phyloP scores from a whole-genome alignment of 805 yeast species.

The Candida tammaniensis region DNA sequence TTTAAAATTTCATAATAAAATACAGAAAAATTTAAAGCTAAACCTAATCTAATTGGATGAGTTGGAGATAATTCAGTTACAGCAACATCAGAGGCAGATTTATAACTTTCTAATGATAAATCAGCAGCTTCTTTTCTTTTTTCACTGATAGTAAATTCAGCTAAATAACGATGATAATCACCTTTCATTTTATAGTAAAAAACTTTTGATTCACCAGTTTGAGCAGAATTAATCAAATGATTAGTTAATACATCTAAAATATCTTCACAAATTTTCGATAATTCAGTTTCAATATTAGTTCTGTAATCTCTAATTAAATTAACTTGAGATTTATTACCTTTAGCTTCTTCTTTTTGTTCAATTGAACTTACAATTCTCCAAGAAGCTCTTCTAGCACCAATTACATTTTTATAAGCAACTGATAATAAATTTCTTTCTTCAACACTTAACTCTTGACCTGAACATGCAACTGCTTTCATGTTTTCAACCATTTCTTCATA shows the following conservation, averaged over 20 bases:
- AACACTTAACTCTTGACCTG: constrained; percentile 92
- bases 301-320: constrained; percentile 89
- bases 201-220: constrained; percentile 96
- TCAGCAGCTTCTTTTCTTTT: constrained; percentile 92
- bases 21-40: constrained; percentile 96
- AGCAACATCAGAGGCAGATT: constrained; percentile 94
- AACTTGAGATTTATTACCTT: constrained; percentile 91
- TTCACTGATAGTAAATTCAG: constrained; percentile 91
- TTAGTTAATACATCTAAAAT: constrained; percentile 82
- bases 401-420: constrained; percentile 97
- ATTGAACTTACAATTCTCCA: constrained; percentile 99
- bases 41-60: constrained; percentile 96
- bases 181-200: constrained; percentile 99
- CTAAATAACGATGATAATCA: constrained; percentile 98
- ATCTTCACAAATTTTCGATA: constrained; percentile 91
- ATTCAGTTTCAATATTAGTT: constrained; percentile 88
- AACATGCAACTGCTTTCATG: constrained; percentile 96
- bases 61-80: constrained; percentile 97
- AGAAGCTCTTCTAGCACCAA: constrained; percentile 98
- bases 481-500: constrained; percentile 99
- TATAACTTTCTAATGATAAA: constrained; percentile 89
- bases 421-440: constrained; percentile 97
- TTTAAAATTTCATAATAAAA: constrained; percentile 97
- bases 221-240: constrained; percentile 91
- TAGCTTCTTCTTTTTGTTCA: constrained; percentile 96